phyloP scores from a whole-genome alignment of 495 filamentous ascomycete species.

The Penicillium silybi region DNA sequence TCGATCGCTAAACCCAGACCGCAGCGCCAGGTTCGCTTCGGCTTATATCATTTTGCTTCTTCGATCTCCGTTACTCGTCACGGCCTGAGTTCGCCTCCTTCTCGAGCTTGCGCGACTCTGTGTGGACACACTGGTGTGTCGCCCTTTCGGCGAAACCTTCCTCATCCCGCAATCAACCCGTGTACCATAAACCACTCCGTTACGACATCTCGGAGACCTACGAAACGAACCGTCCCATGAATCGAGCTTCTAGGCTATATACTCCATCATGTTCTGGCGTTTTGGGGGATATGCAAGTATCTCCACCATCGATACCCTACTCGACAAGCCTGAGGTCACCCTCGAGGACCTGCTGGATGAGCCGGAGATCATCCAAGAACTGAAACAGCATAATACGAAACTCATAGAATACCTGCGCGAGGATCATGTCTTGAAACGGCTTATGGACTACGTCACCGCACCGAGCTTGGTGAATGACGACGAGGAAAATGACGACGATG shows the following conservation, averaged over 20 bases:
- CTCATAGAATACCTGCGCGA: constrained; percentile 94
- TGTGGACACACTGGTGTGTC: constrained; percentile 20
- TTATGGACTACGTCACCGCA: constrained; percentile 88
- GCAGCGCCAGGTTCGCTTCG: constrained; percentile 37
- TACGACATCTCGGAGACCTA: constrained; percentile 26
- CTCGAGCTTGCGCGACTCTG: constrained; percentile 4
- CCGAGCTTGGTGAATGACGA: constrained; percentile 64
- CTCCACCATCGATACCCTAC: constrained; percentile 91
- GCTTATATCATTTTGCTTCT: constrained; percentile 11
- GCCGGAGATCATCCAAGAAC: constrained; percentile 90
- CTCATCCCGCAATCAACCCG: constrained; percentile 6
- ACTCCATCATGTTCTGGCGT: constrained; percentile 91
- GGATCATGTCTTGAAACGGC: constrained; percentile 75
- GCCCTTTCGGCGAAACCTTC: constrained; percentile 14
- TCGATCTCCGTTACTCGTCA: background rate
- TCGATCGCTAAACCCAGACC: constrained; percentile 23
- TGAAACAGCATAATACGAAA: constrained; percentile 97
- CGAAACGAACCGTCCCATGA: constrained; percentile 38
- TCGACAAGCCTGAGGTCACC: constrained; percentile 90
- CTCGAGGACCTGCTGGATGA: constrained; percentile 96
- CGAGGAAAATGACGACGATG: constrained; percentile 56
- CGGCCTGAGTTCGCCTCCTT: constrained; percentile 1
- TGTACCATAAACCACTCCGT: constrained; percentile 33
- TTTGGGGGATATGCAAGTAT: constrained; percentile 98
- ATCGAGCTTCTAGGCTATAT: constrained; percentile 35